phyloP scores from a whole-genome alignment of 2,329 filamentous ascomycete species.

The Hypomyces perniciosus region DNA sequence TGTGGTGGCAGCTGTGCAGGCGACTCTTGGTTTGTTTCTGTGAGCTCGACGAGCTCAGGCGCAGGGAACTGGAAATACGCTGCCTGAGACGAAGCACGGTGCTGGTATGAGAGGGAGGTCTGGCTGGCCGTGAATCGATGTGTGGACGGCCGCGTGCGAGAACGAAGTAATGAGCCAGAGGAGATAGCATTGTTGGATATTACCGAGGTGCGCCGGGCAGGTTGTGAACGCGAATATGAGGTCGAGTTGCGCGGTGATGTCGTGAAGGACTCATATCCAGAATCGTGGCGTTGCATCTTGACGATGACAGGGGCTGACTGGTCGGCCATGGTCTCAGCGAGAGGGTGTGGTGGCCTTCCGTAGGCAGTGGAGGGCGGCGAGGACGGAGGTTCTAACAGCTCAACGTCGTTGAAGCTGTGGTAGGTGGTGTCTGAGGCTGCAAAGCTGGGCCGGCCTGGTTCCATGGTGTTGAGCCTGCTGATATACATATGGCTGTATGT shows the following conservation, averaged over 20 bases:
- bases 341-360: constrained; percentile 18
- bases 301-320: constrained; percentile 27
- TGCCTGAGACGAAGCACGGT: constrained; percentile 25
- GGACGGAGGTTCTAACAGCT: constrained; percentile 37
- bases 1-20: constrained; percentile 39
- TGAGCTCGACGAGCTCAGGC: constrained; percentile 32
- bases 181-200: constrained; percentile 20
- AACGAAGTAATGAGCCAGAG: constrained; percentile 20
- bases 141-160: constrained; percentile 35
- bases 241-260: constrained; percentile 33
- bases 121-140: constrained; percentile 32
- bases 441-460: constrained; percentile 30
- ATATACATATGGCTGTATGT: not conserved
- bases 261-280: constrained; percentile 50
- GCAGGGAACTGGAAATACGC: constrained; percentile 47
- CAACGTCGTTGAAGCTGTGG: constrained; percentile 49
- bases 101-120: constrained; percentile 16
- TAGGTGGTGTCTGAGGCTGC: constrained; percentile 46
- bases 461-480: constrained; percentile 4
- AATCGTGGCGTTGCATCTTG: constrained; percentile 51
- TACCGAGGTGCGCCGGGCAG: constrained; percentile 30
- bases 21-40: constrained; percentile 17
- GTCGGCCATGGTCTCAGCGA: constrained; percentile 18
- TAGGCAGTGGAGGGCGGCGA: constrained; percentile 22
- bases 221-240: constrained; percentile 25